Evolutionary conservation across 352 stramenopile genomes (phyloP).

Genomic region (Phytopythium aichiense): DNA sequence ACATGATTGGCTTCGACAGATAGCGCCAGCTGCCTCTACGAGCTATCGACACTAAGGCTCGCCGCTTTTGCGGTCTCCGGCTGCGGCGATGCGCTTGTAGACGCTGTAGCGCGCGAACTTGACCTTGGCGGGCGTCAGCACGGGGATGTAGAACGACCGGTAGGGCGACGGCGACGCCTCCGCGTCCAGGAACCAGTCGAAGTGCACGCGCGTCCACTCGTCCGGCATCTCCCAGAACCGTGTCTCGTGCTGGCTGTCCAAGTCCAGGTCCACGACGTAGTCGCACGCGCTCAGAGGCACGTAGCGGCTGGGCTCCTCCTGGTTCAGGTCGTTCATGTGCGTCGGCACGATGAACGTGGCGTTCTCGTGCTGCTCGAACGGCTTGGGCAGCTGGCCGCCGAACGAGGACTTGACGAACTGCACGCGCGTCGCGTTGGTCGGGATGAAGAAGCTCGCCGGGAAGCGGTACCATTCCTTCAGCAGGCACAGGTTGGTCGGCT

Average conservation of each 20-base stretch:
- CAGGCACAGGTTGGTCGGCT: constrained; percentile 83
- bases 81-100: constrained; percentile 44
- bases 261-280: constrained; percentile 86
- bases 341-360: constrained; percentile 56
- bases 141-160: constrained; percentile 75
- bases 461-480: constrained; percentile 98
- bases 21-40: background rate
- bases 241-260: constrained; percentile 54
- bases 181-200: constrained; percentile 54
- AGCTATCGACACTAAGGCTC: background rate
- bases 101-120: constrained; percentile 57
- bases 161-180: constrained; percentile 59
- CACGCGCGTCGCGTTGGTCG: constrained; percentile 67
- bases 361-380: constrained; percentile 74
- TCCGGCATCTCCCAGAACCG: constrained; percentile 56
- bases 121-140: constrained; percentile 50
- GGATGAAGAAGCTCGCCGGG: constrained; percentile 95
- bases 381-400: constrained; percentile 91
- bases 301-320: constrained; percentile 89
- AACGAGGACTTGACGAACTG: constrained; percentile 94
- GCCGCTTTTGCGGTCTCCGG: background rate
- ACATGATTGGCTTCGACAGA: background rate
- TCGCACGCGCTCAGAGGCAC: constrained; percentile 75
- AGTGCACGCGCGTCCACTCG: constrained; percentile 51
- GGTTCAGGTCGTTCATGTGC: constrained; percentile 94